Percentiles rank a stretch among this genome's conserved stretches.
Evolutionary conservation across 495 filamentous ascomycete genomes (phyloP).

Genomic region (Cenococcum geophilum): DNA sequence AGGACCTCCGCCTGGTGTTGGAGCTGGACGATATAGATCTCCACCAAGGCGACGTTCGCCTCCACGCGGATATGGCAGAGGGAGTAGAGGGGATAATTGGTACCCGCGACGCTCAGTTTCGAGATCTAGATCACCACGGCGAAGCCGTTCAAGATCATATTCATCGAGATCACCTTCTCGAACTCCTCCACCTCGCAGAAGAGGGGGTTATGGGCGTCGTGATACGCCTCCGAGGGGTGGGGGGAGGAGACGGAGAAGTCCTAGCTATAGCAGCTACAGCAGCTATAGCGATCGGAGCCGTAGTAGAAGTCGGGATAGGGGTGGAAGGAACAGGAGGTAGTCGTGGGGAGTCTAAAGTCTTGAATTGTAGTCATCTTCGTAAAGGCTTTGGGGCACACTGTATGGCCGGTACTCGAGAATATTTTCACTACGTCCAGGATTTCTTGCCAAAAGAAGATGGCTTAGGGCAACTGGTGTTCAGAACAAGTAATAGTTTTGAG

Average conservation of each 20-base stretch:
- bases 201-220: conserved; percentile 33
- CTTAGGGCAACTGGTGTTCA: too few relatives aligned
- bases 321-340: conserved; percentile 9
- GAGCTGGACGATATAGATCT: conserved; percentile 40
- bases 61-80: conserved; percentile 38
- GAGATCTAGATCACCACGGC: conserved; percentile 40
- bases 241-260: conserved; percentile 48
- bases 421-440: too few relatives aligned
- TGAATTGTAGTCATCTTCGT: background rate
- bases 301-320: conserved; percentile 29
- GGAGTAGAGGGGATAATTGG: conserved; percentile 38
- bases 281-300: conserved; percentile 45
- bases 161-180: conserved; percentile 46
- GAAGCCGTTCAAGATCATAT: conserved; percentile 41
- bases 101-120: conserved; percentile 43
- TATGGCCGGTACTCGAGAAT: too few relatives aligned
- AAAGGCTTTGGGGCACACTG: too few relatives aligned
- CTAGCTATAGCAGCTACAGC: conserved; percentile 58
- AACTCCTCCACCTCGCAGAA: conserved; percentile 48
- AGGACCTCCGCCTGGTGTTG: conserved; percentile 34
- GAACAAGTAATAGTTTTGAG: too few relatives aligned
- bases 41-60: conserved; percentile 35
- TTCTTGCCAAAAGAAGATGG: too few relatives aligned
- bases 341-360: background rate
- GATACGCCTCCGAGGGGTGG: conserved; percentile 38